Conservation (phyloP, 306 rosid species). For the Cyclanthera cordifolia region DNA sequence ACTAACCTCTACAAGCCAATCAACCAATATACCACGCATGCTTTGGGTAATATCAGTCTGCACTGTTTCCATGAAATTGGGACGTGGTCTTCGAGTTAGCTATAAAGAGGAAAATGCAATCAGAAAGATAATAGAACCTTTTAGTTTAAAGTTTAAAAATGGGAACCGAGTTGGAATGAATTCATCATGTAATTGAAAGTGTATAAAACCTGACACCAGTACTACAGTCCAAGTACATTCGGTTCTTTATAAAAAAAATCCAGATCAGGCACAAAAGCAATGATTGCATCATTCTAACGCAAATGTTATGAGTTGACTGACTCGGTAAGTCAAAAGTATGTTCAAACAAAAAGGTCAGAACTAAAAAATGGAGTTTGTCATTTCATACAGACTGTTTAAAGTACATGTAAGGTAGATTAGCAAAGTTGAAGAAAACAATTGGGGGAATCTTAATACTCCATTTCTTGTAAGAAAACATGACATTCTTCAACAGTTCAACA, state of each 20-base stretch:
- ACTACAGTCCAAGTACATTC: not conserved
- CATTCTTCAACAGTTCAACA: not conserved
- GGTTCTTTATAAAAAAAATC: not conserved
- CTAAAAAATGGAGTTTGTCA: not conserved
- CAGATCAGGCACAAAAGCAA: not conserved
- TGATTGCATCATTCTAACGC: not conserved
- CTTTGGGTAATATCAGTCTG: slow-evolving; percentile 69
- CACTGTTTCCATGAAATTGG: slow-evolving; percentile 50
- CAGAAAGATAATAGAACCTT: not conserved
- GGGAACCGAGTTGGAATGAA: not conserved
- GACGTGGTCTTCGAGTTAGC: slow-evolving; percentile 64
- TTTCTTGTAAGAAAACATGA: not conserved
- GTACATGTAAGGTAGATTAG: not conserved
- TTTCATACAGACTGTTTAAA: not conserved
- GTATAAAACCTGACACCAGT: not conserved
- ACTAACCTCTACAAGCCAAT: slow-evolving; percentile 97
- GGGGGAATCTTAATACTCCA: not conserved
- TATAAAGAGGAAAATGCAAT: slow-evolving; percentile 17
- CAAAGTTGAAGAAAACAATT: slow-evolving; percentile 2
- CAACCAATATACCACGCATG: slow-evolving; percentile 83
- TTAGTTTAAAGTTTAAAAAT: not conserved
- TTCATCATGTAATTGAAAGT: not conserved
- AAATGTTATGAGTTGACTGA: not conserved
- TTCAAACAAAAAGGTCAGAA: not conserved
- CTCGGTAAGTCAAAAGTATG: not conserved